Conservation (phyloP, 2,329 filamentous ascomycete species). For the Alternaria novae-zelandiae region DNA sequence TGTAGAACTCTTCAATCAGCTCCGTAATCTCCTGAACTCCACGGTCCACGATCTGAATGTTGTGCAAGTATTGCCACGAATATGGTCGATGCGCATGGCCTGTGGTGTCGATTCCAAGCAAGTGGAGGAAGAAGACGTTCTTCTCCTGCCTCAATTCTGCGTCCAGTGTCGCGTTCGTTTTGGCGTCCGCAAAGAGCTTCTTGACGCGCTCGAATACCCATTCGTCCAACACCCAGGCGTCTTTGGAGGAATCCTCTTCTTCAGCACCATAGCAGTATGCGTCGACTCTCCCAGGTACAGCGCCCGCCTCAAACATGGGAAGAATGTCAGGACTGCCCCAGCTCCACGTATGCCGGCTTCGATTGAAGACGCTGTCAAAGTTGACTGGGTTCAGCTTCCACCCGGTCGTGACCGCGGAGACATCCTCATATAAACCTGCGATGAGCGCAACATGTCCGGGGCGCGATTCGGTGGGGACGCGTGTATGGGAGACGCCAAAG, state of each 20-base stretch:
- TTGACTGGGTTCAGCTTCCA: slow-evolving; percentile 99
- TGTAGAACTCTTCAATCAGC: slow-evolving; percentile 85
- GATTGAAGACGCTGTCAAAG: slow-evolving; percentile 98
- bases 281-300: slow-evolving; percentile 83
- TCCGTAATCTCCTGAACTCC: slow-evolving; percentile 85
- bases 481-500: slow-evolving; percentile 95
- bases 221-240: slow-evolving; percentile 80
- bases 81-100: slow-evolving; percentile 89
- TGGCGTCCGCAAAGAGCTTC: slow-evolving; percentile 80
- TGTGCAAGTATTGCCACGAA: slow-evolving; percentile 92
- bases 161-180: slow-evolving; percentile 76
- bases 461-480: slow-evolving; percentile 94
- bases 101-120: slow-evolving; percentile 89
- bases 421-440: slow-evolving; percentile 95
- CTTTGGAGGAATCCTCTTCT: slow-evolving; percentile 85
- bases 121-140: slow-evolving; percentile 91
- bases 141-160: slow-evolving; percentile 79
- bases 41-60: slow-evolving; percentile 91
- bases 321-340: slow-evolving; percentile 98
- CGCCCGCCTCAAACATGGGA: slow-evolving; percentile 96
- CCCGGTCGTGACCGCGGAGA: slow-evolving; percentile 93
- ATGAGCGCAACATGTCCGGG: slow-evolving; percentile 97
- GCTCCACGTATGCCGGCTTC: slow-evolving; percentile 96
- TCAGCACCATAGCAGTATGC: slow-evolving; percentile 84
- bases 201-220: slow-evolving; percentile 98